Evolutionary conservation across 2,329 filamentous ascomycete species (phyloP), one percentile per base, ranked within the genome.

Genomic region (Ophiosphaerella korrae): DNA sequence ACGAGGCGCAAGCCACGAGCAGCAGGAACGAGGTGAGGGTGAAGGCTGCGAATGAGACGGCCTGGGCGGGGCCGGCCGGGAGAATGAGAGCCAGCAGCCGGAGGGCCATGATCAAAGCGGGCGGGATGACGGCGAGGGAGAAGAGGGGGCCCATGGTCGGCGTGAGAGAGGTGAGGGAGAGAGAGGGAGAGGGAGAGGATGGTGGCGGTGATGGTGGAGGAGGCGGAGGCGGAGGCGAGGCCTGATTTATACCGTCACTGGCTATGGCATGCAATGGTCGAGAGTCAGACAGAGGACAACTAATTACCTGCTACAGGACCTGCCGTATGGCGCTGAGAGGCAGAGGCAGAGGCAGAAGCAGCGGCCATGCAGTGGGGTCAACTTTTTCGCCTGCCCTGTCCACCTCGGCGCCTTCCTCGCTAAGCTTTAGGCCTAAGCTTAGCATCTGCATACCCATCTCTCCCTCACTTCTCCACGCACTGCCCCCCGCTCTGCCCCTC

Each of bases 41-140:
- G 69, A 90, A 88, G 61, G 88, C 88, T 63, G 80, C 82, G 76
- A 90, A 93, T 70, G 80, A 83, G 45, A 74, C 62, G 11, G 71
- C 52, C 39, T 72, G 71, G 34, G 66, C 60, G 9, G 58, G 60
- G 7, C 56, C 53, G 12, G 53, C 43, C n/a, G 71, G 71, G 11
- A 73, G 60, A 29, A 73, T 48, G 23, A 62, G 34, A 21, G 68
- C 58, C 38, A 72, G 40, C 41, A 55, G 44, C 52, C 62, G 66
- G 42, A 74, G 67, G 49, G 65, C 53, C 42, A 72, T 50, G 49
- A 68, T 56, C 50, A 70, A 48, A 21, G 62, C 51, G 26, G 66
- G 49, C 14, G 67, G 66, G 31, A 48, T 45, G 58, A 64, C 63
- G 53, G 64, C 57, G 53, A 64, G 53, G 60, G 67, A 70, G 56